phyloP scores from a whole-genome alignment of 352 stramenopile species.

The Peronospora tabacina region DNA sequence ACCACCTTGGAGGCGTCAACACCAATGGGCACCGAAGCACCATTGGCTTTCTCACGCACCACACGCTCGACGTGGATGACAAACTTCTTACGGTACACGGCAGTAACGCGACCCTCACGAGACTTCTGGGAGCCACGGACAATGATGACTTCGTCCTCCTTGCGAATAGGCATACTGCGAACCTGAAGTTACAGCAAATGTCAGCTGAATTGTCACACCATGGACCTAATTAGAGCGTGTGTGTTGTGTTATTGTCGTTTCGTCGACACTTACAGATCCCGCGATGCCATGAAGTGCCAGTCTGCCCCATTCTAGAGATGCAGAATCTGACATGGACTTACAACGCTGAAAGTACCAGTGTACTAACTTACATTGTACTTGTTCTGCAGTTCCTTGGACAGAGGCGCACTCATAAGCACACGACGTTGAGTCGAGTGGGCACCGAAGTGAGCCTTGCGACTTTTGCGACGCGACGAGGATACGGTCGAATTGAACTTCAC shows the following conservation, averaged over 20 bases:
- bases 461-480: conserved; percentile 95
- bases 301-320: neutral
- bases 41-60: conserved; percentile 98
- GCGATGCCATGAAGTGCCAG: conserved; percentile 88
- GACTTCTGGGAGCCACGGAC: conserved; percentile 96
- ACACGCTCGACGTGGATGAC: conserved; percentile 99
- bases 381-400: conserved; percentile 98
- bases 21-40: conserved; percentile 92
- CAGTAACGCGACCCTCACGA: conserved; percentile 97
- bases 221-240: neutral
- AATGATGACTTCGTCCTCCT: conserved; percentile 99
- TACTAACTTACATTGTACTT: conserved; percentile 98
- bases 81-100: conserved; percentile 99
- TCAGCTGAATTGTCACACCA: conserved; percentile 3
- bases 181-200: conserved; percentile 48
- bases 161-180: conserved; percentile 96
- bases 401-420: conserved; percentile 95
- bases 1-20: conserved; percentile 97
- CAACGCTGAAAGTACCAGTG: conserved; percentile 78
- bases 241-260: conserved; percentile 6
- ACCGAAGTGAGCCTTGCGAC: conserved; percentile 98
- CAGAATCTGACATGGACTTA: conserved; percentile 83
- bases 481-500: conserved; percentile 93
- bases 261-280: conserved; percentile 73
- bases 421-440: conserved; percentile 93